These are phyloP conservation scores for Yamadazyma epiphylla DNA, from an alignment of 1,139 yeast genomes.

Conservation along the genomic window DNA sequence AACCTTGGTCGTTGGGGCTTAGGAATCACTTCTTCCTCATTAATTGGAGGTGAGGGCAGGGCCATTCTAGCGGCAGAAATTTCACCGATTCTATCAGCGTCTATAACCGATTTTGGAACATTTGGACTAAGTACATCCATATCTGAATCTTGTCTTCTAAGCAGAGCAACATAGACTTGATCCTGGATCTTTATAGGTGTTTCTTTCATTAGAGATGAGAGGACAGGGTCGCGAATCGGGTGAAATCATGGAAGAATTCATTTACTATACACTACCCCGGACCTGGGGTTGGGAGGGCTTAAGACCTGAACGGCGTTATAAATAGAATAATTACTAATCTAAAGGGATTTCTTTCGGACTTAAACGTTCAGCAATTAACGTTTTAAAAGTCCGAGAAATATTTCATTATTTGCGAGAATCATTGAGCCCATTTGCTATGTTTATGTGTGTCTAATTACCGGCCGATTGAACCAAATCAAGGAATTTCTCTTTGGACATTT, in stretches of 20 bases:
- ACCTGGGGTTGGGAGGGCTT: too few relatives aligned
- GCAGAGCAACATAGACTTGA: conserved; percentile 8
- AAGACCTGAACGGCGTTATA: too few relatives aligned
- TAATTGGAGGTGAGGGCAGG: not conserved
- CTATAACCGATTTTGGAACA: not conserved
- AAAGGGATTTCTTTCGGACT: too few relatives aligned
- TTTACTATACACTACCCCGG: too few relatives aligned
- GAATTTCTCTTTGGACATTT: conserved; percentile 84
- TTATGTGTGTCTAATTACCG: too few relatives aligned
- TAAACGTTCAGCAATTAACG: too few relatives aligned
- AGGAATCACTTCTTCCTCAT: conserved; percentile 2
- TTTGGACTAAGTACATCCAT: not conserved
- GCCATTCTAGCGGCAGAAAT: not conserved
- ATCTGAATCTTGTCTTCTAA: conserved; percentile 10
- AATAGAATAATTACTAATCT: too few relatives aligned
- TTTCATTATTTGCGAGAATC: too few relatives aligned
- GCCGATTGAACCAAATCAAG: conserved; percentile 87
- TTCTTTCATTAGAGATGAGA: conserved; percentile 1
- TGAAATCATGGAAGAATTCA: too few relatives aligned
- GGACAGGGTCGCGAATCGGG: too few relatives aligned
- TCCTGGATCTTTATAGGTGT: not conserved
- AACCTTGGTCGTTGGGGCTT: conserved; percentile 12
- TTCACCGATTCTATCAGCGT: not conserved
- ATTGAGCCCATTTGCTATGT: too few relatives aligned
- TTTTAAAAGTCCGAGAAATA: too few relatives aligned